Conservation (phyloP, 75 land plant species). For the Azolla pinnata region DNA sequence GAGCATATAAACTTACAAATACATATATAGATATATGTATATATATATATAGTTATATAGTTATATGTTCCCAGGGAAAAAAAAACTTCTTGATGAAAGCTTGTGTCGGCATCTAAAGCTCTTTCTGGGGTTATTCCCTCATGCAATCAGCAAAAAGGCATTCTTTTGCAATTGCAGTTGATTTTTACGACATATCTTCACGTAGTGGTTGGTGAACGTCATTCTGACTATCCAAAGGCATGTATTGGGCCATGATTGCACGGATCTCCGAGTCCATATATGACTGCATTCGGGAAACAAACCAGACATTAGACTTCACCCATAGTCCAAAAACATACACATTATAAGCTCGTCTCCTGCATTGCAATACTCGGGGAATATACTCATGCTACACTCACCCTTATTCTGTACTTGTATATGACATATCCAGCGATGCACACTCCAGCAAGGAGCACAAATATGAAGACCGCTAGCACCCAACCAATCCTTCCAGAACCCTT, state of each 20-base stretch:
- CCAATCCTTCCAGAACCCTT: conserved; percentile 37
- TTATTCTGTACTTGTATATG: conserved; percentile 79
- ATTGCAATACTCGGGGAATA: too few species aligned
- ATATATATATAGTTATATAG: not conserved
- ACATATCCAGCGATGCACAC: conserved; percentile 48
- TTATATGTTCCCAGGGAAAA: not conserved
- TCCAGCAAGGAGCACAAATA: conserved; percentile 35
- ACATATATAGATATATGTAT: not conserved
- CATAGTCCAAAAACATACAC: not conserved
- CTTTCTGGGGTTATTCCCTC: not conserved
- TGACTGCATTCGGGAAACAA: conserved; percentile 36
- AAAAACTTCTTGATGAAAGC: not conserved
- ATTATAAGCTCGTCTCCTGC: not conserved
- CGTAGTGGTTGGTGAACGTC: conserved; percentile 34
- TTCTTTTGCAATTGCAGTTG: not conserved
- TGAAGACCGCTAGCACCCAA: conserved; percentile 35
- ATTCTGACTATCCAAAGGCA: conserved; percentile 82
- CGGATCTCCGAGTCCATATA: conserved; percentile 97
- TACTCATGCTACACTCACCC: too few species aligned
- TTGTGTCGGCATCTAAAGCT: not conserved
- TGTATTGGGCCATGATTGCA: conserved; percentile 94
- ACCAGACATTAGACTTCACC: not conserved
- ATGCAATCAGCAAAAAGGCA: not conserved
- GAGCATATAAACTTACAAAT: not conserved
- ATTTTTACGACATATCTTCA: conserved; percentile 3